Evolutionary conservation across 441 rosid genomes (phyloP), one percentile per base, ranked within the genome.

Genomic region (Erodium trifolium): DNA sequence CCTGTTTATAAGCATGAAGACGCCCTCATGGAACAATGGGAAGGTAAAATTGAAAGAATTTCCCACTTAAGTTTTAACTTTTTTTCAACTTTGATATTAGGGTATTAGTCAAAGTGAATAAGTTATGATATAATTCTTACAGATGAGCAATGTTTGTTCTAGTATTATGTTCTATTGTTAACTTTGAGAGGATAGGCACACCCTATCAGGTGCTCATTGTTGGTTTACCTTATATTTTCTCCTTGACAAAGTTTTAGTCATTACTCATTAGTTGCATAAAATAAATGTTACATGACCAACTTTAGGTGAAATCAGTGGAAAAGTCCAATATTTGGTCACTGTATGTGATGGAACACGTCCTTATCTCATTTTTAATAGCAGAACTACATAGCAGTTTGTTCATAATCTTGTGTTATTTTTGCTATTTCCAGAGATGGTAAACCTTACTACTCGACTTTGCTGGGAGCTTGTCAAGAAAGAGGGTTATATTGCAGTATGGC

Each of bases 1-100:
- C 98, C 99, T 41, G 99, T 92, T 74, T 92, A 95, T 79, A 95
- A 92, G 83, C 99, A 92, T 53, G 97, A 95, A 74, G 78, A 76
- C 74, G 72, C 77, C 64, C 84, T 90, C 67, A 89, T 89, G 84
- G 88, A 92, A 79, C 98, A 92, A 75, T 95, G 98, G 99, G 83
- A 84, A 87, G 99, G 99, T 90, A 86, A 69, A 16, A 53, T 41
- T 2, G 18, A 29, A 59, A 18, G 65, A 74, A 47, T 69, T 66
- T 78, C 74, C 5, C 64, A 60, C 12, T 59, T 7, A 34, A 23
- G 19, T 65, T 34, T 34, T 11, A 55, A 55, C 23, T 57, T 17
- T 17, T 57, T 18, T 27, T 5, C 27, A 47, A 12, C 53, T 11
- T 3, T 47, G 14, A 47, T 47, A 1, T 47, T 9, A 51, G 18